A percentile compares a stretch with the other conserved stretches of the same genome.
These are phyloP conservation scores for Leishmania lainsoni DNA, from an alignment of 208 protist species.

Conservation along the genomic window DNA sequence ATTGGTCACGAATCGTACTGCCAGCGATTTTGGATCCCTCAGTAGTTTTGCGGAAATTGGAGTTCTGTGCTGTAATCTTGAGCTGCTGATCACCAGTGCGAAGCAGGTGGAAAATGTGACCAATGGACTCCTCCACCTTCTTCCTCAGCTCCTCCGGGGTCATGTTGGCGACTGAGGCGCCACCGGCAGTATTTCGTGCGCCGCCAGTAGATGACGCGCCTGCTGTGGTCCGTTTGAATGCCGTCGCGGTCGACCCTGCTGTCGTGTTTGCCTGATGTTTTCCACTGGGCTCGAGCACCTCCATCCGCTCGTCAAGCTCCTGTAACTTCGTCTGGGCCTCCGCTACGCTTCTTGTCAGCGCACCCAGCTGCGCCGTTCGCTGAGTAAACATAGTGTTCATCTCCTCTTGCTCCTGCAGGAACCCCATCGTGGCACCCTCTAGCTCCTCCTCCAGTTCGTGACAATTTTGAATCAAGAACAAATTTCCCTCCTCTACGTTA, in stretches of 20 bases:
- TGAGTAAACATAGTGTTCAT: constrained; percentile 84
- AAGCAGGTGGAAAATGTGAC: constrained; percentile 67
- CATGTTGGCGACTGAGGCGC: constrained; percentile 21
- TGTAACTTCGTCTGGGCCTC: constrained; percentile 73
- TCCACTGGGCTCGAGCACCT: constrained; percentile 46
- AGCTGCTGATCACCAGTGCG: constrained; percentile 51
- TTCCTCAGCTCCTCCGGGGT: constrained; percentile 73
- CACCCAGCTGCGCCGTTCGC: constrained; percentile 87
- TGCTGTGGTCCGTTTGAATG: not conserved
- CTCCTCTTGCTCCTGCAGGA: constrained; percentile 80
- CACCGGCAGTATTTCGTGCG: not conserved
- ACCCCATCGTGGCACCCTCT: constrained; percentile 90
- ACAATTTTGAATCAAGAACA: constrained; percentile 97
- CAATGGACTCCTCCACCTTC: constrained; percentile 65
- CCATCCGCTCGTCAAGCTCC: constrained; percentile 69
- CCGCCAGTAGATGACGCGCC: not conserved
- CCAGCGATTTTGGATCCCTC: not conserved
- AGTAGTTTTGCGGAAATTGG: not conserved
- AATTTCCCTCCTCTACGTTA: constrained; percentile 95
- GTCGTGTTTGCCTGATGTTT: not conserved
- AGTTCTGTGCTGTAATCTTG: constrained; percentile 25
- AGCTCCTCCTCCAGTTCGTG: constrained; percentile 95
- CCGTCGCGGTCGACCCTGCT: not conserved
- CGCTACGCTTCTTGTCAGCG: constrained; percentile 73
- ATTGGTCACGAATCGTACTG: not conserved